Base-by-base conservation (phyloP, 1,284 basidiomycete species). In the Tilletiopsis washingtonensis region DNA sequence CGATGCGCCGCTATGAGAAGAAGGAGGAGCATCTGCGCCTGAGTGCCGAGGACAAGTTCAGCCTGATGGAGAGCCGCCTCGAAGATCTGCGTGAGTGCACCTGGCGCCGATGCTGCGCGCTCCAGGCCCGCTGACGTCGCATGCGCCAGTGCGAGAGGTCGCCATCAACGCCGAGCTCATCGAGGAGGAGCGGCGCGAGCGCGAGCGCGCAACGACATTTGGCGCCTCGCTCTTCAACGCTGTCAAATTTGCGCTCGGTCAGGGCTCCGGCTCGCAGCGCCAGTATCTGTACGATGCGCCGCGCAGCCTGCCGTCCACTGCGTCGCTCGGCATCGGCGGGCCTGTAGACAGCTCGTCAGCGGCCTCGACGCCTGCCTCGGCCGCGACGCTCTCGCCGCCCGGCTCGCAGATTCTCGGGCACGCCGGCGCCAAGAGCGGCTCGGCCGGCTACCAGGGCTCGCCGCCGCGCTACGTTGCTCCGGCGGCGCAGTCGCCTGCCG, bases 161-260 rank as follows among this genome's bases (percentile, higher is more conserved):
- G 64, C 67, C 14, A 67, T 66, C 61, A 69, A 69, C 45, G 65
- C 67, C n/a, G 67, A 69, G 44, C 47, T 67, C 24, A 67, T 69
- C 46, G 65, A 67, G 42, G 59, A 65, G 32, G 67, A 69, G 50
- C 49, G 67, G 11, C 43, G 59, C 4, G 62, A 69, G 41, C 43
- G 67, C 20, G 64, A 69, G 45, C 54, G 54, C 17, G 54, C 56
- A 11, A 57, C 57, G 4, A 54, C 47, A 26, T 26, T 67, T 37
- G 52, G 58, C 17, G 51, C 58, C 24, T 58, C 60, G 32, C 32
- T 68, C 12, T 56, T 67, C 19, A 55, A 62, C 27, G 66, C 66
- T 14, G 41, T 68, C 59, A 66, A 64, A 46, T 60, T 61, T 29
- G 45, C 62, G n/a, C 37, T 68, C 3, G 66, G 66, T 21, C 47